phyloP scores from a whole-genome alignment of 2,329 filamentous ascomycete genomes.

The Ascomycota sp. region DNA sequence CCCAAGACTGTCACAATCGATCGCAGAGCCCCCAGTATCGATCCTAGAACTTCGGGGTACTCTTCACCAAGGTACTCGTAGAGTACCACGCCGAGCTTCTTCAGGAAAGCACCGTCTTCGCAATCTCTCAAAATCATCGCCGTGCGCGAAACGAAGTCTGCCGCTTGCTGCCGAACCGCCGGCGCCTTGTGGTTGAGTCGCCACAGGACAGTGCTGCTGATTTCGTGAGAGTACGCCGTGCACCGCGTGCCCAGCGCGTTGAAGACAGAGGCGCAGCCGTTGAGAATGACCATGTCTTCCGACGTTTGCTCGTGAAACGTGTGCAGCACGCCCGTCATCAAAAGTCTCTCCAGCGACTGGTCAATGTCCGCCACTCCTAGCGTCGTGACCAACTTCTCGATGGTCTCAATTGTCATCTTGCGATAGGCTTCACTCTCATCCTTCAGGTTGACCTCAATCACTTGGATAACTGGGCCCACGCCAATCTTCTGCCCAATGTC shows the following conservation, averaged over 20 bases:
- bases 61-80: conserved; percentile 98
- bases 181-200: conserved; percentile 94
- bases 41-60: conserved; percentile 92
- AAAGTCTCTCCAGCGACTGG: conserved; percentile 74
- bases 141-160: conserved; percentile 88
- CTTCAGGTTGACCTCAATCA: conserved; percentile 87
- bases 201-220: conserved; percentile 91
- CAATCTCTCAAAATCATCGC: conserved; percentile 99
- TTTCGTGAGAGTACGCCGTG: conserved; percentile 92
- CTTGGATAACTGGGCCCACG: conserved; percentile 80
- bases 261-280: conserved; percentile 93
- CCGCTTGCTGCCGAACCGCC: conserved; percentile 89
- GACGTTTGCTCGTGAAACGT: conserved; percentile 97
- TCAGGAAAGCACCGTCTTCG: conserved; percentile 86
- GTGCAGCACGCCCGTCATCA: conserved; percentile 87
- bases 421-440: conserved; percentile 95
- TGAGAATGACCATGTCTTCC: conserved; percentile 88
- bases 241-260: conserved; percentile 84
- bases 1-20: conserved; percentile 96
- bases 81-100: conserved; percentile 79
- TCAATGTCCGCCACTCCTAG: conserved; percentile 87
- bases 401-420: conserved; percentile 97
- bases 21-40: conserved; percentile 81
- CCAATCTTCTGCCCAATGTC: conserved; percentile 97
- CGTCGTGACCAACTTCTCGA: conserved; percentile 88